phyloP scores from a whole-genome alignment of 106 monocot genomes.

The Vanilla planifolia region DNA sequence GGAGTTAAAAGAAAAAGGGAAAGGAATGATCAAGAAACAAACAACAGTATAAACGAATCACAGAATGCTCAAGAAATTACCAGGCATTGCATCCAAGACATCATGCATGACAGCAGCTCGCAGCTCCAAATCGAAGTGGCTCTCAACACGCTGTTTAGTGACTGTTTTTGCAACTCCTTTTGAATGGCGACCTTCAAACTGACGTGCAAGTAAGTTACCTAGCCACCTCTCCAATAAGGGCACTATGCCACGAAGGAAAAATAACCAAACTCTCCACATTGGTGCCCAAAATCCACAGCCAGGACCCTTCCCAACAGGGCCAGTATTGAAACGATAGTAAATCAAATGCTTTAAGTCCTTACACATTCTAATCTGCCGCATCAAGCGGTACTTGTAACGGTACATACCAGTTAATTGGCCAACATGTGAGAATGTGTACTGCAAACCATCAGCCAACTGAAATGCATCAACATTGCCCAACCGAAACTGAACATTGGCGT shows the following conservation, averaged over 20 bases:
- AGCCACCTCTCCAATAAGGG: conserved; percentile 96
- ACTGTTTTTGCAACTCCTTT: conserved; percentile 99
- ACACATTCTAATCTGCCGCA: conserved; percentile 99
- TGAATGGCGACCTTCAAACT: conserved; percentile 98
- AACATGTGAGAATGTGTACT: conserved; percentile 99
- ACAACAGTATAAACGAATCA: conserved; percentile 3
- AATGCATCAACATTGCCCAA: conserved; percentile 99
- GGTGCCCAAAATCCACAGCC: conserved; percentile 99
- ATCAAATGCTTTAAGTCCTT: conserved; percentile 99
- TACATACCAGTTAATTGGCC: conserved; percentile 99
- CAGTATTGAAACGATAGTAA: conserved; percentile 98
- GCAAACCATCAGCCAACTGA: conserved; percentile 99
- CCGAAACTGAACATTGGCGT: conserved; percentile 98
- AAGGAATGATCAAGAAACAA: not conserved
- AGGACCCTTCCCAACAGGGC: conserved; percentile 96
- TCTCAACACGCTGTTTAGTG: conserved; percentile 96
- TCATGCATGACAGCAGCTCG: conserved; percentile 99
- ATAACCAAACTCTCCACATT: conserved; percentile 99
- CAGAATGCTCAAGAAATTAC: conserved; percentile 17
- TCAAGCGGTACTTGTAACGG: conserved; percentile 93
- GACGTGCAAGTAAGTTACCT: conserved; percentile 91
- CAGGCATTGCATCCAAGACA: conserved; percentile 99
- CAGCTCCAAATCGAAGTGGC: conserved; percentile 99
- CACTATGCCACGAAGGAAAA: conserved; percentile 97
- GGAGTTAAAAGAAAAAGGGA: not conserved